A percentile compares a stretch with the other conserved stretches of the same genome.
These are phyloP conservation scores for Calocybe gangraenosa DNA, from an alignment of 768 basidiomycete genomes.

Conservation along the genomic window DNA sequence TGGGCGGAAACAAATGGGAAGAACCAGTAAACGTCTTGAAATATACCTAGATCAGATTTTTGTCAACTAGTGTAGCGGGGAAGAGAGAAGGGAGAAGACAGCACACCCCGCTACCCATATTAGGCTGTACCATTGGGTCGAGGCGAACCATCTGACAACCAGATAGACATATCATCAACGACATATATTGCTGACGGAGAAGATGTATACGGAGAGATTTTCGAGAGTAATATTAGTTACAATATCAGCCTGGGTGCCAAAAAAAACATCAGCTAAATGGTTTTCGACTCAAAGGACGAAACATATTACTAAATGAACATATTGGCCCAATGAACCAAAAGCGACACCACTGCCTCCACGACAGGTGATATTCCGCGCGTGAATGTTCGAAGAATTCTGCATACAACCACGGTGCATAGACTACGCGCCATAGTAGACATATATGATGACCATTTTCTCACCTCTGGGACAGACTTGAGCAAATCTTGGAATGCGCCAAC, in stretches of 20 bases:
- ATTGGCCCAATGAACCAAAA: slow-evolving; percentile 58
- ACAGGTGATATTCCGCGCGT: slow-evolving; percentile 46
- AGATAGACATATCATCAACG: background rate
- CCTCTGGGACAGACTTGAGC: too few species aligned
- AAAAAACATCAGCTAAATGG: background rate
- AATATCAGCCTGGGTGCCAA: slow-evolving; percentile 43
- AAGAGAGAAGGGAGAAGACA: background rate
- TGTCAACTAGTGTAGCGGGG: background rate
- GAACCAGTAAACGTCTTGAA: slow-evolving; percentile 54
- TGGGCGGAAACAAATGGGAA: slow-evolving; percentile 48
- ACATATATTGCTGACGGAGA: background rate
- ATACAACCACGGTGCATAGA: too few species aligned
- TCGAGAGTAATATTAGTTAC: slow-evolving; percentile 49
- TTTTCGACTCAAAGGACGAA: too few species aligned
- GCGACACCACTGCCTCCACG: slow-evolving; percentile 59
- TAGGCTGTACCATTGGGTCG: slow-evolving; percentile 45
- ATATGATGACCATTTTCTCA: too few species aligned
- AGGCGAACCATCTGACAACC: slow-evolving; percentile 40
- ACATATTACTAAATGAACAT: slow-evolving; percentile 39
- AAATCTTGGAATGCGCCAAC: too few species aligned
- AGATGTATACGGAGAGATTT: slow-evolving; percentile 33
- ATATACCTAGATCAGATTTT: slow-evolving; percentile 34
- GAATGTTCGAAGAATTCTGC: slow-evolving; percentile 52
- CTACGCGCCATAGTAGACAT: too few species aligned
- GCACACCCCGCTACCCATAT: slow-evolving; percentile 49